Percentiles rank a stretch among this genome's conserved stretches.
phyloP scores from a whole-genome alignment of 2,329 filamentous ascomycete species.

The Orbilia javanica region DNA sequence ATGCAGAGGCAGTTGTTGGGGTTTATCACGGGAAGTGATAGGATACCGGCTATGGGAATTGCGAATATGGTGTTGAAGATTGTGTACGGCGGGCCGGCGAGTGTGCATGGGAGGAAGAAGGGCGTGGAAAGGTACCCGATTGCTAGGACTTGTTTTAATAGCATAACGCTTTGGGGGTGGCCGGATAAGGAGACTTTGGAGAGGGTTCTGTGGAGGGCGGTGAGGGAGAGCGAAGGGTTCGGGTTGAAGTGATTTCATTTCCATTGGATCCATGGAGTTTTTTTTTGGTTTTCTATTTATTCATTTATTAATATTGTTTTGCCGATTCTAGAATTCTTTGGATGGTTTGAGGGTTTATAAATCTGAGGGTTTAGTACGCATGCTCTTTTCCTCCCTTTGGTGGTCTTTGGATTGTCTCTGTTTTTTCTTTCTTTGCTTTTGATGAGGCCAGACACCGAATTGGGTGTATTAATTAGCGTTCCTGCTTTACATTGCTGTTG shows the following conservation, averaged over 20 bases:
- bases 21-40: slow-evolving; percentile 91
- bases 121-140: slow-evolving; percentile 82
- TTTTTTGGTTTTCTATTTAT: background rate
- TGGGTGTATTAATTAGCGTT: background rate
- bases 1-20: slow-evolving; percentile 83
- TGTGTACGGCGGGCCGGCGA: slow-evolving; percentile 73
- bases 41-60: slow-evolving; percentile 88
- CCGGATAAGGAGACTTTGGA: slow-evolving; percentile 75
- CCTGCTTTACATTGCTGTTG: background rate
- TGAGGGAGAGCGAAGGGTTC: slow-evolving; percentile 92
- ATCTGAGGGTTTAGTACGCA: background rate
- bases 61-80: slow-evolving; percentile 82
- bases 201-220: slow-evolving; percentile 82
- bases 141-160: slow-evolving; percentile 92
- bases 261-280: background rate
- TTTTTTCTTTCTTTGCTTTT: background rate
- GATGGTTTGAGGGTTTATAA: background rate
- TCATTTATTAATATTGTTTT: background rate
- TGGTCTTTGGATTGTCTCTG: background rate
- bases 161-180: slow-evolving; percentile 82
- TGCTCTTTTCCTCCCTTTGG: background rate
- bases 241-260: slow-evolving; percentile 77
- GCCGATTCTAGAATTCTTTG: no score
- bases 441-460: background rate
- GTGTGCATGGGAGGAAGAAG: slow-evolving; percentile 67